Percentiles rank a stretch among this genome's conserved stretches.
Conservation (phyloP, 176 grass and related monocot genomes). For the Carex cristatella region DNA sequence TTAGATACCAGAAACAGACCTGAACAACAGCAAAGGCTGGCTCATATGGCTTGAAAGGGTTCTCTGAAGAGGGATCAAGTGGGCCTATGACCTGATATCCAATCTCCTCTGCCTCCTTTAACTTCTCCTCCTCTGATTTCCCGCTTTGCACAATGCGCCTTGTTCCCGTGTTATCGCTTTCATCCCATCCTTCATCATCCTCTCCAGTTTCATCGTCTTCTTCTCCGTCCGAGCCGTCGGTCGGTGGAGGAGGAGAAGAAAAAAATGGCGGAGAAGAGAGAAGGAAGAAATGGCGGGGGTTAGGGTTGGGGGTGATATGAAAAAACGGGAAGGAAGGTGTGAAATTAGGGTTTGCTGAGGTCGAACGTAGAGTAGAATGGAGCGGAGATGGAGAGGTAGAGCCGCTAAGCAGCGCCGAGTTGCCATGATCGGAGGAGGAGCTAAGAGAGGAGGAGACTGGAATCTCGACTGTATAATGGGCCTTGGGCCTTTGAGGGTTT, state of each 20-base stretch:
- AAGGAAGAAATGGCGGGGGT: slow-evolving; percentile 9
- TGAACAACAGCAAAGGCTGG: slow-evolving; percentile 70
- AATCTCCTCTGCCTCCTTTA: slow-evolving; percentile 64
- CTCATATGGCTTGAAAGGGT: slow-evolving; percentile 94
- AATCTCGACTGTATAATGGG: background rate
- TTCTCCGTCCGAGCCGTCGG: slow-evolving; percentile 37
- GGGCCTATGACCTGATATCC: slow-evolving; percentile 66
- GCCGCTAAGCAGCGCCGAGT: slow-evolving; percentile 60
- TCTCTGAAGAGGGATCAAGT: slow-evolving; percentile 55
- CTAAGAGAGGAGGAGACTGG: background rate
- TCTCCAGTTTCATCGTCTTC: slow-evolving; percentile 43
- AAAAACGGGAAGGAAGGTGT: background rate
- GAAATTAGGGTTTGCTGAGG: background rate
- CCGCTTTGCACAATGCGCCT: slow-evolving; percentile 49
- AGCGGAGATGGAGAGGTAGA: slow-evolving; percentile 36
- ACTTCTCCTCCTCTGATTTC: slow-evolving; percentile 86
- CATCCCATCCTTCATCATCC: slow-evolving; percentile 40
- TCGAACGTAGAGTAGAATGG: slow-evolving; percentile 1
- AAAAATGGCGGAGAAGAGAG: slow-evolving; percentile 39
- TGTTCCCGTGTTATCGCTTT: slow-evolving; percentile 31
- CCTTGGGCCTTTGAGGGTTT: slow-evolving; percentile 14
- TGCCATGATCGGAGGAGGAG: slow-evolving; percentile 47
- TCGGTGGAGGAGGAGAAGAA: slow-evolving; percentile 29
- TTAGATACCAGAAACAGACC: slow-evolving; percentile 23
- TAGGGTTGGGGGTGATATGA: background rate